Base-by-base conservation (phyloP, 257 asterid genomes). In the Solanum corneliomulleri region DNA sequence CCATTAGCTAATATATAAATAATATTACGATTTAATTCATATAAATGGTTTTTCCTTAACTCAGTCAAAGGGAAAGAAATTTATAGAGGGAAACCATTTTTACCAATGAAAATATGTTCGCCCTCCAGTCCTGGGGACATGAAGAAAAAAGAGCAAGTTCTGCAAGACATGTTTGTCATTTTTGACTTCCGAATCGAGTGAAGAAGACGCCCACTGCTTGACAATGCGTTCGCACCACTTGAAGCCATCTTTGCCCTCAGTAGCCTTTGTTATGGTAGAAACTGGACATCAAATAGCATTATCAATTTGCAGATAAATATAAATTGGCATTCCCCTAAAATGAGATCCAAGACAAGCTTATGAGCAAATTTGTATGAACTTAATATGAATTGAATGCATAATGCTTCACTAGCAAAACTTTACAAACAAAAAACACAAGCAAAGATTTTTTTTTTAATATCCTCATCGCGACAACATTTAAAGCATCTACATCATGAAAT, bases 121-220 rank as follows among this genome's bases (percentile, higher is more conserved):
- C 42, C 99, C 99, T 58, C 99, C 99, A 39, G 99, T 97, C 91
- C 99, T 96, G 78, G 99, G 99, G 45, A 97, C 86, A 78, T 97
- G 99, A 88, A 97, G 99, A 92, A 97, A 97, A 92, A 96, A 96
- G 86, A 97, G 98, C 94, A 96, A 88, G 92, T 97, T 96, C 58
- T 89, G 94, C 92, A 97, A 86, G 37, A 91, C 62, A 89, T 94
- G 98, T 84, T 92, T 94, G 89, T 95, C 94, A 41, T 92, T 93
- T 86, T 88, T 89, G 88, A 93, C 91, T 88, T 93, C 93, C 71
- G 91, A 87, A 87, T 92, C 91, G 84, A 91, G 89, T 42, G 98
- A 93, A 81, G 96, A 90, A 84, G 95, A 93, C 86, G 97, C 98
- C 99, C 99, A 97, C 86, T 93, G 92, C 89, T 92, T 92, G 92